Evolutionary conservation across 768 basidiomycete species (phyloP).

Genomic region (Mycena rosella): DNA sequence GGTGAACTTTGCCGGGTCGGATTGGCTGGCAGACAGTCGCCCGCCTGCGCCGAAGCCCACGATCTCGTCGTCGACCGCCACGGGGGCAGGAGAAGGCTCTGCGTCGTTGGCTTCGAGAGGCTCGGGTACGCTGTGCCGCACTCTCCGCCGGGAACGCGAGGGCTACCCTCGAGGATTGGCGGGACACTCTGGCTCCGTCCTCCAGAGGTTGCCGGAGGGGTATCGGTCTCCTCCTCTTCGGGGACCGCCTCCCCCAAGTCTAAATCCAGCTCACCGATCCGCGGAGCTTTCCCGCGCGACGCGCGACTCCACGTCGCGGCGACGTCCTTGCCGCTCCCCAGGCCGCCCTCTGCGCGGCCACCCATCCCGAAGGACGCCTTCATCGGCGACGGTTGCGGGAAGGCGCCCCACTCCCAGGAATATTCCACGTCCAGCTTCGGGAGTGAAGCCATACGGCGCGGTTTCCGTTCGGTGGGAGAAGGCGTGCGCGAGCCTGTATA

Average conservation of each 20-base stretch:
- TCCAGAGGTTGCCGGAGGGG: constrained; percentile 43
- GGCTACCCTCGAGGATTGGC: constrained; percentile 62
- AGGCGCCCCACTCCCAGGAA: constrained; percentile 95
- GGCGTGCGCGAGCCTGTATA: constrained; percentile 40
- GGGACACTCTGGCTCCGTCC: constrained; percentile 69
- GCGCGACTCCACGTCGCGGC: constrained; percentile 30
- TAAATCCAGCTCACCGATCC: constrained; percentile 20
- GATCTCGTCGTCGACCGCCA: constrained; percentile 41
- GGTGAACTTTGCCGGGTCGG: constrained; percentile 73
- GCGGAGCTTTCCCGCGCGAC: constrained; percentile 25
- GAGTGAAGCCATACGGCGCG: neutral
- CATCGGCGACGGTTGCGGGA: constrained; percentile 84
- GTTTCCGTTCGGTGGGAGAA: constrained; percentile 34
- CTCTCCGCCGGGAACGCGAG: constrained; percentile 39
- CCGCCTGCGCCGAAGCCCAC: constrained; percentile 64
- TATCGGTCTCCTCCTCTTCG: constrained; percentile 43
- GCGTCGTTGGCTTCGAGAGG: too few species aligned
- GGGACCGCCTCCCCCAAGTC: constrained; percentile 28
- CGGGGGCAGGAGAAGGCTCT: too few species aligned
- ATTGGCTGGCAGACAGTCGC: constrained; percentile 66
- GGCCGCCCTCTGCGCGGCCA: constrained; percentile 49
- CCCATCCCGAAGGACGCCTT: constrained; percentile 64
- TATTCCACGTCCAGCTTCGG: constrained; percentile 62
- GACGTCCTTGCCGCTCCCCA: constrained; percentile 40
- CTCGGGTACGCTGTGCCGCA: constrained; percentile 13